Evolutionary conservation across 2,329 filamentous ascomycete species (phyloP).

Genomic region (Claviceps sp.): DNA sequence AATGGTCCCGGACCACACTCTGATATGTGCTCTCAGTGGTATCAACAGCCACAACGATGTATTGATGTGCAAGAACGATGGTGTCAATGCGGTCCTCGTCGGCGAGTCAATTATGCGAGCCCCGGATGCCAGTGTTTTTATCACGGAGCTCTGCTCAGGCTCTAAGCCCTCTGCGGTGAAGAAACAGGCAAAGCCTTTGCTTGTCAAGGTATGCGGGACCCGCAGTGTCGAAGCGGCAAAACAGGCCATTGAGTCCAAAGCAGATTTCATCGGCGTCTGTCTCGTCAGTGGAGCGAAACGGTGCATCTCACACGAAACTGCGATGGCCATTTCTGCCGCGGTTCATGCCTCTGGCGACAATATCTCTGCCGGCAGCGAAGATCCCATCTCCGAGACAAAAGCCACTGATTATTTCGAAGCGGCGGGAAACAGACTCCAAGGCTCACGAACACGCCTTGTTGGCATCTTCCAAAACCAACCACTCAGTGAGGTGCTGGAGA

Average conservation of each 20-base stretch:
- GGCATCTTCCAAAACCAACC: constrained; percentile 92
- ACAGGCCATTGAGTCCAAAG: constrained; percentile 70
- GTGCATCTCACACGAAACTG: constrained; percentile 65
- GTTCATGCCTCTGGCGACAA: constrained; percentile 55
- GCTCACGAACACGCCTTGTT: constrained; percentile 60
- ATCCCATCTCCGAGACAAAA: constrained; percentile 14
- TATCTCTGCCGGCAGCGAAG: constrained; percentile 19
- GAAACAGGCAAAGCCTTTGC: constrained; percentile 31
- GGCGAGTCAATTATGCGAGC: constrained; percentile 95
- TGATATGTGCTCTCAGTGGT: constrained; percentile 87
- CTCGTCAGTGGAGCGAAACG: constrained; percentile 71
- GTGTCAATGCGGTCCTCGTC: constrained; percentile 84
- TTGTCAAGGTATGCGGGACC: constrained; percentile 94
- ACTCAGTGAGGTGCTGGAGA: constrained; percentile 64
- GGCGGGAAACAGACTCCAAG: constrained; percentile 32
- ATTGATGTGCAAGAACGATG: constrained; percentile 71
- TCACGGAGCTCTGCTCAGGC: constrained; percentile 65
- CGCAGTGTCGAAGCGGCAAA: constrained; percentile 68
- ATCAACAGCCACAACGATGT: constrained; percentile 87
- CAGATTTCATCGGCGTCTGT: constrained; percentile 88
- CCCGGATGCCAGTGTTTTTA: constrained; percentile 68
- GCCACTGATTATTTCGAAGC: constrained; percentile 60
- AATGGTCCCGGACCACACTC: constrained; percentile 71
- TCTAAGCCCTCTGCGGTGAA: constrained; percentile 22
- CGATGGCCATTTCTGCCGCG: constrained; percentile 63